phyloP scores from a whole-genome alignment of 179 eudicot genomes.

The Pouteria campechiana region DNA sequence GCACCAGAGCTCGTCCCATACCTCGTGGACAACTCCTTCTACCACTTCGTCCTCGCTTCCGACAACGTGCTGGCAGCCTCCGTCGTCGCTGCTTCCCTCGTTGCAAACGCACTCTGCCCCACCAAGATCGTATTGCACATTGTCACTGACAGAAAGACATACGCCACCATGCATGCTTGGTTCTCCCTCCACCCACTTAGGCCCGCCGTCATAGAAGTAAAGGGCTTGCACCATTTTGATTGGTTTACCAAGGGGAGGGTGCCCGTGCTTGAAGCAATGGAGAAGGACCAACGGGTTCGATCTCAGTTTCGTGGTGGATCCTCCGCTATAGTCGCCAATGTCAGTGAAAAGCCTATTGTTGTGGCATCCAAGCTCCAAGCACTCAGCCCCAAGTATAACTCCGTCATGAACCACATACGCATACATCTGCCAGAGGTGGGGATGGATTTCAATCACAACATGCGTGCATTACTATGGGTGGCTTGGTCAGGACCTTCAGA shows the following conservation, averaged over 20 bases:
- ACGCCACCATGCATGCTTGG: constrained; percentile 94
- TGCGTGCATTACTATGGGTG: neutral
- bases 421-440: constrained; percentile 86
- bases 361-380: constrained; percentile 90
- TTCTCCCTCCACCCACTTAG: constrained; percentile 61
- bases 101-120: constrained; percentile 50
- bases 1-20: constrained; percentile 56
- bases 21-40: constrained; percentile 78
- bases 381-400: constrained; percentile 86
- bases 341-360: constrained; percentile 52
- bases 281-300: constrained; percentile 76
- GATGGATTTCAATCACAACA: neutral
- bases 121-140: constrained; percentile 67
- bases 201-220: constrained; percentile 80
- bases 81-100: constrained; percentile 88
- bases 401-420: constrained; percentile 80
- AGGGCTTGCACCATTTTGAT: constrained; percentile 84
- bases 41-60: constrained; percentile 82
- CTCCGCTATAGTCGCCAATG: constrained; percentile 66
- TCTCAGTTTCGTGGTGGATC: constrained; percentile 87
- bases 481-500: neutral
- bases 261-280: constrained; percentile 95
- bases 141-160: constrained; percentile 80
- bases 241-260: constrained; percentile 91
- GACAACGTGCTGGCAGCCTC: constrained; percentile 91